Base-by-base conservation (phyloP, 2,329 filamentous ascomycete genomes). In the Apiospora saccharicola region DNA sequence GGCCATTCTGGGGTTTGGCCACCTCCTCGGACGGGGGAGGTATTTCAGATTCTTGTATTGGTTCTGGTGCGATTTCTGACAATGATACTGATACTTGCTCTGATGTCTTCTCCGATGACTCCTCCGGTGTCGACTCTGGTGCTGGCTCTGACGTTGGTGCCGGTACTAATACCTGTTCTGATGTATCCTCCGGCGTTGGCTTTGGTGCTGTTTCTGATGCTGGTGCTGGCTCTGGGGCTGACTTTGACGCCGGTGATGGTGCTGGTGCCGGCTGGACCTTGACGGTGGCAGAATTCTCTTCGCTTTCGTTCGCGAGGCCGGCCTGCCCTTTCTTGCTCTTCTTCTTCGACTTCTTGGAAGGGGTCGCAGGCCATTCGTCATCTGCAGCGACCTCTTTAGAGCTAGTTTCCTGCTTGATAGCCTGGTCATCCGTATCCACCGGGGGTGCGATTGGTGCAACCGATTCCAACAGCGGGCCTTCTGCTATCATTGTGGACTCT, bases 321-420 rank as follows among this genome's bases (percentile, higher is more conserved):
- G 41, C 41, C n/a, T 30, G 41, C n/a, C 41, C n/a, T 43, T 49
- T 70, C 53, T 76, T 73, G 68, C 75, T 72, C 8, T 71, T 72
- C 26, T 74, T 61, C 26, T 74, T 61, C 34, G 53, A 61, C 22
- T 61, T 72, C 64, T 77, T 74, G 34, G 72, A 70, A 68, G 14
- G 57, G 57, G 19, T 37, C 4, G 57, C 34, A 37, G 34, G 41
- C 57, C 57, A 64, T n/a, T 41, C 57, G 41, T 41, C 57, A n/a
- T 64, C 57, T n/a, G 57, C 34, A 41, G 19, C 22, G 57, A 41
- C 57, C 34, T 64, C 34, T n/a, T 24, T 24, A n/a, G 34, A 41
- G 41, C 57, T 64, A 24, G 34, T 41, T n/a, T 37, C 57, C 10
- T 64, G 34, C 34, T n/a, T 41, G 19, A 19, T 41, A 22, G 34